Evolutionary conservation across 768 basidiomycete species (phyloP), one percentile per base, ranked within the genome.

Genomic region (Trametes cinnabarina): DNA sequence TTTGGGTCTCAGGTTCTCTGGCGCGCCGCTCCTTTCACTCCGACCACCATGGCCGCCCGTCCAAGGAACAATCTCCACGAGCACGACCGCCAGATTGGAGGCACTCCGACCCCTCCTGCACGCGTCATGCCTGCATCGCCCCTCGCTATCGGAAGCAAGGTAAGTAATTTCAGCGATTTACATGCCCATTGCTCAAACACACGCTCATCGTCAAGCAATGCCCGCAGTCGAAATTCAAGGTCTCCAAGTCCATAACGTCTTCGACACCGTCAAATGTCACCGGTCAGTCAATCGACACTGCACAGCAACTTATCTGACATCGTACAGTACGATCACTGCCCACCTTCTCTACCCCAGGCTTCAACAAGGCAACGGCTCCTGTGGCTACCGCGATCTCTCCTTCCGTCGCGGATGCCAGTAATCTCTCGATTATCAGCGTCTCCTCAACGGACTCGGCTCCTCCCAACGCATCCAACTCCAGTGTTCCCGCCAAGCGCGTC

Each of bases 291-390:
- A 10, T 34, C 25, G 25, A 1, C 26, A n/a, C 3, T 28, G 30
- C 23, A 15, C 8, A 12, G 11, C 30, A 25, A 9, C n/a, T 15
- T 39, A 37, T 34, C 43, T 46, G 28, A 22, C 51, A 43, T 42
- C 39, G 35, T 26, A 26, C 37, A 58, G 50, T 61, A 19, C 47
- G 48, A 22, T 54, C 61, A 17, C 70, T 79, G 2, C 72, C 78
- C 0, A 71, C 77, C 1, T 79, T 81, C 60, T 75, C 78, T 1
- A 81, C 82, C 0, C 74, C 82, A 4, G 77, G 77, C 4, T 79
- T 79, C 58, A 63, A 64, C 44, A 76, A 74, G 64, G 52, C 66
- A 35, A 62, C 60, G 32, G 54, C 65, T 8, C 55, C 54, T 19
- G 47, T 60, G 47, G 28, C 41, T n/a, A n/a, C n/a, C 47, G 28